phyloP scores from a whole-genome alignment of 2,329 filamentous ascomycete genomes.

The Epichloe hybrida region DNA sequence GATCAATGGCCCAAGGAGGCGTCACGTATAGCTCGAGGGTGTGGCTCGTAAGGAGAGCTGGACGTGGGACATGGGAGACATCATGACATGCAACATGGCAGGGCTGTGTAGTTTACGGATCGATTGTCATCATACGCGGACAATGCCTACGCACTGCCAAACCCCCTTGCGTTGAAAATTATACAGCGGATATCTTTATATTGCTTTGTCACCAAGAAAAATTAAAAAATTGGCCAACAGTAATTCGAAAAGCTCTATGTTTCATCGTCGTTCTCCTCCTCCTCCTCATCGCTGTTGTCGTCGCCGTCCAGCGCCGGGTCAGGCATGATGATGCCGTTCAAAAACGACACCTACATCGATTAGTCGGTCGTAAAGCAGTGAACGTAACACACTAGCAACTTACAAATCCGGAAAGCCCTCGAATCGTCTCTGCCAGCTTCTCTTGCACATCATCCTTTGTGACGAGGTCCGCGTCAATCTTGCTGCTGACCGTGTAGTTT shows the following conservation, averaged over 20 bases:
- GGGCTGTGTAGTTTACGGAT: no score
- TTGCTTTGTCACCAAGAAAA: not conserved
- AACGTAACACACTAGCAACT: slow-evolving; percentile 10
- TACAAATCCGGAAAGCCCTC: slow-evolving; percentile 65
- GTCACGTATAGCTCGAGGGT: slow-evolving; percentile 41
- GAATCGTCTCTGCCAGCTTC: slow-evolving; percentile 50
- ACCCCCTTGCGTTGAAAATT: not conserved
- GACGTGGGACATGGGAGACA: no score
- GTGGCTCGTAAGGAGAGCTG: no score
- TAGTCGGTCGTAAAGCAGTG: not conserved
- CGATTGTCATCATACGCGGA: no score
- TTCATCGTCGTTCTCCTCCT: slow-evolving; percentile 9
- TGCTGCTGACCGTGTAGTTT: slow-evolving; percentile 61
- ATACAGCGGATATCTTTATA: not conserved
- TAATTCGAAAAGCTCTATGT: not conserved
- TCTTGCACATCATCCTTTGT: slow-evolving; percentile 48
- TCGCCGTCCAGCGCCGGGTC: slow-evolving; percentile 38
- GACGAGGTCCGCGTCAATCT: slow-evolving; percentile 53
- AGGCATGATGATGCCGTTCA: slow-evolving; percentile 63
- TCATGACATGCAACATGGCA: no score
- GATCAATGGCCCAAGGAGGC: slow-evolving; percentile 46
- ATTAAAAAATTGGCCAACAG: no score
- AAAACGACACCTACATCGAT: slow-evolving; percentile 46
- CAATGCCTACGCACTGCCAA: no score
- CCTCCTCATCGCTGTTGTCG: slow-evolving; percentile 23